Evolutionary conservation across 805 yeast species (phyloP), one percentile per base, ranked within the genome.

Genomic region (Kuraishia ogatae): DNA sequence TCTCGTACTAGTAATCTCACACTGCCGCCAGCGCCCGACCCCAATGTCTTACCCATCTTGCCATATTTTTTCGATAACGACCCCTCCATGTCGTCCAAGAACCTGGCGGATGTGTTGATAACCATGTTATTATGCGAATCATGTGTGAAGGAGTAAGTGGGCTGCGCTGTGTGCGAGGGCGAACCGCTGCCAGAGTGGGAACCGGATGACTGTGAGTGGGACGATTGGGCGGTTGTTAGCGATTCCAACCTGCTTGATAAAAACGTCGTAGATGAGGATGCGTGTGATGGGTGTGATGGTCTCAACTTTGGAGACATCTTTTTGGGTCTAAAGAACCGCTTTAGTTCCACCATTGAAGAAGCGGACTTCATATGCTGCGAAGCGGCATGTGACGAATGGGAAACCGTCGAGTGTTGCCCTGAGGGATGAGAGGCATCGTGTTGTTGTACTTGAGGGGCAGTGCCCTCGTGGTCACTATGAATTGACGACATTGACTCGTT

Each of bases 11-110:
- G 76, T 50, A 87, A 72, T 61, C 87, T 77, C n/a, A 88, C 96
- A 1, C 91, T 81, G 6, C 96, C 96, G 52, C 96, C 96, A 13
- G 94, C 96, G 55, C 96, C 96, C 1, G 90, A 83, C 19, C 96
- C 96, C 51, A 88, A 68, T 56, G 84, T 78, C 65, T 85, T 85
- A 52, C 93, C 92, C 58, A 85, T 67, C 60, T 81, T 84, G 55
- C 93, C 89, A 65, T 87, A 88, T 62, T 87, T 84, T 56, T 75
- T 76, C 13, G 77, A 76, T 51, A 82, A 65, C 0, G 78, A 74
- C 15, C 84, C 80, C 57, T 80, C 84, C 47, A 76, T 76, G 58
- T 77, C 82, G 59, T 77, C 79, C 70, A 70, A 70, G 55, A 71
- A 70, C 50, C 65, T 64, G 23, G 68, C 67, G 52, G 67, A 71